phyloP scores from a whole-genome alignment of 768 basidiomycete species.

The Amanita jacksonii region DNA sequence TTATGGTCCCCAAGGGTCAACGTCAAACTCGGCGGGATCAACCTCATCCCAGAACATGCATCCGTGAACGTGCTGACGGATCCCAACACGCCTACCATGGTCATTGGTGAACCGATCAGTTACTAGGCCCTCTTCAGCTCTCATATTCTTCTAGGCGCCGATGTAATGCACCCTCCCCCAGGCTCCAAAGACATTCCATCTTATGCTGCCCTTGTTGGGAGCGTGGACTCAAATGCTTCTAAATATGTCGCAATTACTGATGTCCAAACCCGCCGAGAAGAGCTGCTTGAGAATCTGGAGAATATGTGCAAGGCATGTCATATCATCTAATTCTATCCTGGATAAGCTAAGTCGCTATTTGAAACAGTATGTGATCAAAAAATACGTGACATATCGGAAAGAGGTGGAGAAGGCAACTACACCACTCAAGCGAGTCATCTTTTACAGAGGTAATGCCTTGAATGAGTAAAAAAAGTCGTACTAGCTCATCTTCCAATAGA shows the following conservation, averaged over 20 bases:
- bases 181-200: slow-evolving; percentile 66
- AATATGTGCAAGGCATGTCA: slow-evolving; percentile 47
- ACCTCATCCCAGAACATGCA: slow-evolving; percentile 56
- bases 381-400: slow-evolving; percentile 45
- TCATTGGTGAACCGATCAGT: slow-evolving; percentile 44
- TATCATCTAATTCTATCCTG: background rate
- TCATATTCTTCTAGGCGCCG: slow-evolving; percentile 40
- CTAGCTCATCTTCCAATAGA: slow-evolving; percentile 23
- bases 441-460: slow-evolving; percentile 50
- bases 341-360: background rate
- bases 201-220: slow-evolving; percentile 67
- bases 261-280: slow-evolving; percentile 51
- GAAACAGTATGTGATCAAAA: slow-evolving; percentile 39
- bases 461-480: slow-evolving; percentile 13
- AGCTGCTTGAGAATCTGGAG: slow-evolving; percentile 62
- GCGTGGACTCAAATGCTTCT: slow-evolving; percentile 58
- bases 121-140: background rate
- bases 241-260: slow-evolving; percentile 50
- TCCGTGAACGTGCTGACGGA: slow-evolving; percentile 52
- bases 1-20: slow-evolving; percentile 44
- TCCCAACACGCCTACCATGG: slow-evolving; percentile 60
- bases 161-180: slow-evolving; percentile 74
- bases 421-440: slow-evolving; percentile 52
- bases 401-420: slow-evolving; percentile 34
- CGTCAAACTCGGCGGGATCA: slow-evolving; percentile 78